phyloP scores from a whole-genome alignment of 2,329 filamentous ascomycete genomes.

The Penicillium sp. region DNA sequence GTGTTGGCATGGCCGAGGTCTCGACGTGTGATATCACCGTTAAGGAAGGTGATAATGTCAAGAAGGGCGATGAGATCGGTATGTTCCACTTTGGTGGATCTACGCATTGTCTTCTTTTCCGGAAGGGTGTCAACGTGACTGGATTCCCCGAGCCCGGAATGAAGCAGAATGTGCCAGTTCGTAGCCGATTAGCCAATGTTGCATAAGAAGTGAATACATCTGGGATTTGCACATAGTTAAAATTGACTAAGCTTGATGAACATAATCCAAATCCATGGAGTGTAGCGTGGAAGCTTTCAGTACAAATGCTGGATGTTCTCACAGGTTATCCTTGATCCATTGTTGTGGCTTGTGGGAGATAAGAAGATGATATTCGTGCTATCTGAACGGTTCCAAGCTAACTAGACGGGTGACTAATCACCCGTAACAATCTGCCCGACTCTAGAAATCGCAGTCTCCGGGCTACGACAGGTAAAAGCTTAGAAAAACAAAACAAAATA shows the following conservation, averaged over 20 bases:
- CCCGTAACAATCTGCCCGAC: too few relatives aligned
- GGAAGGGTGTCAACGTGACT: constrained; percentile 26
- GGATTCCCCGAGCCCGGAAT: constrained; percentile 26
- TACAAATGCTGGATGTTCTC: too few relatives aligned
- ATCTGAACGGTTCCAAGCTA: too few relatives aligned
- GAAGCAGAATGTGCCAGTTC: constrained; percentile 26
- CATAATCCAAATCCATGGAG: too few relatives aligned
- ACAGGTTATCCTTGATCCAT: too few relatives aligned
- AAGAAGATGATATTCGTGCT: too few relatives aligned
- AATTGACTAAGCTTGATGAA: not conserved
- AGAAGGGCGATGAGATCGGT: constrained; percentile 66
- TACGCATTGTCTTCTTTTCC: constrained; percentile 63
- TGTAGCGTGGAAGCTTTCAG: too few relatives aligned
- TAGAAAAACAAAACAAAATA: too few relatives aligned
- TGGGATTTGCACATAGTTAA: not conserved
- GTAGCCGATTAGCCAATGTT: constrained; percentile 23
- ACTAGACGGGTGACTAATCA: too few relatives aligned
- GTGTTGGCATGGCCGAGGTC: constrained; percentile 72
- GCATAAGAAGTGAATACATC: not conserved
- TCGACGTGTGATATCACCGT: constrained; percentile 68
- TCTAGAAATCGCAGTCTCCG: too few relatives aligned
- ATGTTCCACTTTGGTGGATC: constrained; percentile 80
- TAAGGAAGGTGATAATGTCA: constrained; percentile 58
- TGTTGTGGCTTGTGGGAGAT: too few relatives aligned
- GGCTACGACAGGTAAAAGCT: too few relatives aligned